phyloP scores from a whole-genome alignment of 2,329 filamentous ascomycete species.

The Purpureocillium takamizusanense region DNA sequence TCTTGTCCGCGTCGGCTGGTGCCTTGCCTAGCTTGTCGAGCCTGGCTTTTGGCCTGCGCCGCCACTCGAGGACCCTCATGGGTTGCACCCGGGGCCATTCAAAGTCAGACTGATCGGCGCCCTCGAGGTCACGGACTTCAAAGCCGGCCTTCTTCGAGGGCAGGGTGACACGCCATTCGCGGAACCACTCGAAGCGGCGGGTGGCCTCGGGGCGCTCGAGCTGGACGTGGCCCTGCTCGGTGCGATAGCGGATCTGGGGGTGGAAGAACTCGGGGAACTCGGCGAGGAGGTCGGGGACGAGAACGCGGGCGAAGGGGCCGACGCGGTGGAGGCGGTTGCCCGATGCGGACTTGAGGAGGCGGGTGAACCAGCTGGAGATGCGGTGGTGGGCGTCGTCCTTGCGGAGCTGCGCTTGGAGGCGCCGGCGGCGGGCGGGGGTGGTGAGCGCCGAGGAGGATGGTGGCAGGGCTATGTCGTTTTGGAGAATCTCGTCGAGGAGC shows the following conservation, averaged over 20 bases:
- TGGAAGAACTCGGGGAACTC: slow-evolving; percentile 25
- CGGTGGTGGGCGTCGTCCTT: slow-evolving; percentile 23
- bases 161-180: slow-evolving; percentile 13
- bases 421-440: slow-evolving; percentile 11
- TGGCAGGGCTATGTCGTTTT: slow-evolving; percentile 10
- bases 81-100: slow-evolving; percentile 13
- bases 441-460: slow-evolving; percentile 1
- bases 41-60: slow-evolving; percentile 13
- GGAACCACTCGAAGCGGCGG: slow-evolving; percentile 13
- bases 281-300: slow-evolving; percentile 20
- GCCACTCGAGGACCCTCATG: slow-evolving; percentile 15
- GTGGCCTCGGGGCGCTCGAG: slow-evolving; percentile 13
- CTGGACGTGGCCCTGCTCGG: slow-evolving; percentile 18
- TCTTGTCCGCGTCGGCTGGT: slow-evolving; percentile 9
- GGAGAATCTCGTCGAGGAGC: slow-evolving; percentile 23
- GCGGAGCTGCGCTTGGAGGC: slow-evolving; percentile 16
- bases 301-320: slow-evolving; percentile 8
- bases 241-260: slow-evolving; percentile 20
- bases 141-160: slow-evolving; percentile 14
- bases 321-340: slow-evolving; percentile 11
- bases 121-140: slow-evolving; percentile 6
- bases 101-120: slow-evolving; percentile 10
- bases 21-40: slow-evolving; percentile 8
- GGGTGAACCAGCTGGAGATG: slow-evolving; percentile 17
- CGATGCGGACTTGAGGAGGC: slow-evolving; percentile 17